These are phyloP conservation scores for Euphorbia corollata DNA, from an alignment of 441 rosid genomes.

Conservation along the genomic window DNA sequence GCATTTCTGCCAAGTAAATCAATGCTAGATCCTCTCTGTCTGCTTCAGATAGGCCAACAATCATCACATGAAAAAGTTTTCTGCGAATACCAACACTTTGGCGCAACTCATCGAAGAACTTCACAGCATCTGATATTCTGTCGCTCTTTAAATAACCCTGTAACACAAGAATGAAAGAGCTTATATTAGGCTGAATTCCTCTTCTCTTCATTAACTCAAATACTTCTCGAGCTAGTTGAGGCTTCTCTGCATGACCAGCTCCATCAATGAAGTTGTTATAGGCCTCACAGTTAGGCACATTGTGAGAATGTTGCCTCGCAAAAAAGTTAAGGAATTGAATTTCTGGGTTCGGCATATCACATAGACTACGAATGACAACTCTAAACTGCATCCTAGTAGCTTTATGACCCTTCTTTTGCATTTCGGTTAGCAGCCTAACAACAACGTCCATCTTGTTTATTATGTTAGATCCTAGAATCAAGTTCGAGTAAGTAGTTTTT, in stretches of 20 bases:
- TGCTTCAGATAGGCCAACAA: conserved; percentile 52
- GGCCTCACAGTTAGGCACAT: conserved; percentile 21
- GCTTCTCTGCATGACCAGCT: conserved; percentile 60
- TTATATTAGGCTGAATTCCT: conserved; percentile 37
- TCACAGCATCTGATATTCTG: conserved; percentile 52
- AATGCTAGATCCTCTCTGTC: conserved; percentile 40
- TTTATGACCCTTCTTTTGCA: conserved; percentile 62
- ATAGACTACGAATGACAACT: conserved; percentile 45
- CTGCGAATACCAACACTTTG: conserved; percentile 26
- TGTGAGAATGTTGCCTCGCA: conserved; percentile 43
- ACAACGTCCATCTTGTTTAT: conserved; percentile 52
- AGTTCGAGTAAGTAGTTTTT: conserved; percentile 25
- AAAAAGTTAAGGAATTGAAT: conserved; percentile 37
- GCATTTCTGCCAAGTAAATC: conserved; percentile 41
- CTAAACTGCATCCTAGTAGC: conserved; percentile 35
- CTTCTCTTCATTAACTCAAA: conserved; percentile 52
- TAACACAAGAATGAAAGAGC: conserved; percentile 46
- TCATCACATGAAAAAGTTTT: conserved; percentile 39
- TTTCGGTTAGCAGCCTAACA: conserved; percentile 55
- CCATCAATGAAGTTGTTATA: conserved; percentile 64
- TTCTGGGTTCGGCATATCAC: conserved; percentile 41
- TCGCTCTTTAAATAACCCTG: conserved; percentile 51
- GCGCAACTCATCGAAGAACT: conserved; percentile 37
- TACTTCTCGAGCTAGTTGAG: conserved; percentile 58
- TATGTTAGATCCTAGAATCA: conserved; percentile 50